Evolutionary conservation across 768 basidiomycete genomes (phyloP), one percentile per base, ranked within the genome.

Genomic region (Phlebiopsis flavidoalba): DNA sequence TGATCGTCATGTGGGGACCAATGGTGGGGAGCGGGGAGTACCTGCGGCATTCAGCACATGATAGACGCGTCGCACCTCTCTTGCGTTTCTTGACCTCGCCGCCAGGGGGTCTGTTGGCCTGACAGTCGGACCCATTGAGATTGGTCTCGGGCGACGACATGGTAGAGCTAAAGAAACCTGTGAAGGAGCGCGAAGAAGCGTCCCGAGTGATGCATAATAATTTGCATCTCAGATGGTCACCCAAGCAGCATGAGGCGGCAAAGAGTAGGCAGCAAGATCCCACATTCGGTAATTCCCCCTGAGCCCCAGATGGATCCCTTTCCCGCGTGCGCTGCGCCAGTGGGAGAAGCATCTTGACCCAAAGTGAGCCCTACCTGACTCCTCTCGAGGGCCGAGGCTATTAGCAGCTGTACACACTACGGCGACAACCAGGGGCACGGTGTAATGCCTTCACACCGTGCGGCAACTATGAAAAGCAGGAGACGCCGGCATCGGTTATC

Each of bases 31-130:
- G 51, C 62, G 33, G 54, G 61, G 71, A n/a, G 46, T 62, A 86
- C 89, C 89, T 81, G 70, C 89, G 80, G 69, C 89, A 92, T 65
- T 92, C 89, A 24, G 89, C 89, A 67, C 89, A 91, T 12, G 87
- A 89, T 50, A 91, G 79, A 47, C 89, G 81, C 5, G 87, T 88
- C 6, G 89, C 88, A 43, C 89, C 89, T 33, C 74, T 68, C 64
- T 83, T 63, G 77, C 80, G 69, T 79, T 83, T 75, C 80, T 85
- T 69, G 76, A 74, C 35, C 66, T 62, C 53, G 63, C 62, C 24
- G 63, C 19, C 40, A 53, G 52, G 52, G 1, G 64, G 7, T 58
- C 26, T 75, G 74, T 35, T 77, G 72, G 51, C 71, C 69, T 58
- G 74, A 63, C 60, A 52, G 60, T 63, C 58, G 63, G 60, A 46